A percentile compares a stretch with the other conserved stretches of the same genome.
phyloP scores from a whole-genome alignment of 2,329 filamentous ascomycete genomes.

The Elsinoe fawcettii region DNA sequence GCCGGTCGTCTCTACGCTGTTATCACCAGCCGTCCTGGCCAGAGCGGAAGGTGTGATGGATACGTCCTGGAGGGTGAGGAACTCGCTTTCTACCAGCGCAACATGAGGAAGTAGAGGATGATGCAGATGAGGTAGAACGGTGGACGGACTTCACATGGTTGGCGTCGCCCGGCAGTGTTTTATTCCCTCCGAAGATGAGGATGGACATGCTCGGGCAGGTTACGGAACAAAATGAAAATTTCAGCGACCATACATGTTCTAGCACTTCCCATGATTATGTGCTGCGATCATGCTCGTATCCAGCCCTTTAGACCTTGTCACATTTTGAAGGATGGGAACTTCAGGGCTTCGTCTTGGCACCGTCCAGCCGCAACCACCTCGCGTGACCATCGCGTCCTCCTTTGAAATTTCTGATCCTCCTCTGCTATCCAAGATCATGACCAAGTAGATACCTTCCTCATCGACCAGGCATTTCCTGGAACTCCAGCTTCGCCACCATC shows the following conservation, averaged over 20 bases:
- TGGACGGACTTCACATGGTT: slow-evolving; percentile 3
- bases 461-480: neutral
- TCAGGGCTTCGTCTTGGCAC: slow-evolving; percentile 10
- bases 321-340: neutral
- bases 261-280: neutral
- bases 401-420: neutral
- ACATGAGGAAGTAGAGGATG: slow-evolving; percentile 84
- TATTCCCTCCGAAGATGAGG: slow-evolving; percentile 2
- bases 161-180: slow-evolving; percentile 8
- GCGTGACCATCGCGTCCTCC: slow-evolving; percentile 1
- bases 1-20: slow-evolving; percentile 95
- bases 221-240: slow-evolving; percentile 12
- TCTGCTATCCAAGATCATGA: neutral
- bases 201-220: neutral
- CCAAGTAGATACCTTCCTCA: neutral
- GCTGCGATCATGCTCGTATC: neutral
- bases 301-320: neutral
- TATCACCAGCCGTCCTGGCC: slow-evolving; percentile 84
- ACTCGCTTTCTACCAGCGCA: slow-evolving; percentile 99
- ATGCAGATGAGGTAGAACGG: neutral
- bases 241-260: neutral
- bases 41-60: slow-evolving; percentile 92
- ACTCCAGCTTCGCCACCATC: neutral
- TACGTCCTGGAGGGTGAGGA: slow-evolving; percentile 99
- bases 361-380: slow-evolving; percentile 1